Percentiles rank a stretch among this genome's conserved stretches.
These are phyloP conservation scores for Aegilops speltoides DNA, from an alignment of 176 grass and related monocot genomes.

Conservation along the genomic window DNA sequence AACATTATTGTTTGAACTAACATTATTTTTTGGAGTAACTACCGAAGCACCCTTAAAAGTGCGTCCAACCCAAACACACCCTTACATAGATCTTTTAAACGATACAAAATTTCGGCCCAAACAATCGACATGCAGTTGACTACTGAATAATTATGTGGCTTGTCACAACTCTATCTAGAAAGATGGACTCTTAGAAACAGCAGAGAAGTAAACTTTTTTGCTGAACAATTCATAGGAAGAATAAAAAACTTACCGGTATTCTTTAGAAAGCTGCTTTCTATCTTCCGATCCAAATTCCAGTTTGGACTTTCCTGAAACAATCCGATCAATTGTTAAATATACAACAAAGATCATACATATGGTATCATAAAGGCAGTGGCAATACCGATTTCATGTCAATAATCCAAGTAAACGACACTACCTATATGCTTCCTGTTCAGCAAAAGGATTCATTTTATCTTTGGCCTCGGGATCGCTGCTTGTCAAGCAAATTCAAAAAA, in stretches of 20 bases:
- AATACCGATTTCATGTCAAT: neutral
- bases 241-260: no score
- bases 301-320: slow-evolving; percentile 69
- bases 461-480: slow-evolving; percentile 60
- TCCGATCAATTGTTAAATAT: slow-evolving; percentile 19
- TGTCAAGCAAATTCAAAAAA: slow-evolving; percentile 22
- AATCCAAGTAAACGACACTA: slow-evolving; percentile 16
- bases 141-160: neutral
- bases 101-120: neutral
- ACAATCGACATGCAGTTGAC: neutral
- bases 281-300: slow-evolving; percentile 82
- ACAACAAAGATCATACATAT: slow-evolving; percentile 1
- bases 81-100: neutral
- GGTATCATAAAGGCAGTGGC: neutral
- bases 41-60: neutral
- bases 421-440: slow-evolving; percentile 86
- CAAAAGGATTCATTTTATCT: slow-evolving; percentile 99
- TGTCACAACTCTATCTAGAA: slow-evolving; percentile 5
- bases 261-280: slow-evolving; percentile 48
- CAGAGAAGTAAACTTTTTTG: neutral
- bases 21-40: no score
- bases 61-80: neutral
- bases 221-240: neutral
- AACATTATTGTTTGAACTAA: neutral
- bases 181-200: neutral